Base-by-base conservation (phyloP, 31 red algal species). In the Endocladia muricata region DNA sequence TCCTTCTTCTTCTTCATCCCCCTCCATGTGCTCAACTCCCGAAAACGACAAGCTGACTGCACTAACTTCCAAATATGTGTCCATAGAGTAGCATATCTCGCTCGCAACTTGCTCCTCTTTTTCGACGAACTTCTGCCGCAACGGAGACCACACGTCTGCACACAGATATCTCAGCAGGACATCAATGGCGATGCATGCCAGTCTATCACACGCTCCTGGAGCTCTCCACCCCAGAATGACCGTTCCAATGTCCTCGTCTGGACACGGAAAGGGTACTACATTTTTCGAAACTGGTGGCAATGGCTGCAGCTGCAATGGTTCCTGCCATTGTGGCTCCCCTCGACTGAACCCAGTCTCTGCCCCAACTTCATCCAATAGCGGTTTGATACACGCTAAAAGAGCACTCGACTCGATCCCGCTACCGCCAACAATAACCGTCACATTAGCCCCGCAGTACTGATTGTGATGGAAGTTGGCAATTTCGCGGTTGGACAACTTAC, bases 371-470 rank as follows among this genome's bases (percentile, higher is more conserved):
- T 78, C 70, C 29, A 91, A 69, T 37, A 82, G 39, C 8, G 66
- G 23, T 37, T 80, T 68, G 44, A 96, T 55, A 55, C 70, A 78
- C 19, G 7, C 29, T 8, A 96, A 70, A 39, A 96, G 61, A 1
- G 35, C 76, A 19, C 58, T 26, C 3, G 76, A 58, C 3, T 70
- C 23, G 38, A 97, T 79, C 1, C 49, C 41, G 43, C 42, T 54
- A 22, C 92, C 96, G 52, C 80, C 89, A 0, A 98, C 78, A 33
- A 98, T 37, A 37, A 94, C 68, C 4, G 75, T 83, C 8, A 94
- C 40, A 55, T 98, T 98, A 35, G 73, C 91, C n/a, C 79, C 69
- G 55, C 86, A 89, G 68, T 98, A 98, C 58, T 91, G 88, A 33
- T 72, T 48, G 19, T 42, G 61, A 55, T 98, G 96, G 67, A 89